Evolutionary conservation across 305 asterid genomes (phyloP).

Genomic region (Fraxinus xanthoxyloides): DNA sequence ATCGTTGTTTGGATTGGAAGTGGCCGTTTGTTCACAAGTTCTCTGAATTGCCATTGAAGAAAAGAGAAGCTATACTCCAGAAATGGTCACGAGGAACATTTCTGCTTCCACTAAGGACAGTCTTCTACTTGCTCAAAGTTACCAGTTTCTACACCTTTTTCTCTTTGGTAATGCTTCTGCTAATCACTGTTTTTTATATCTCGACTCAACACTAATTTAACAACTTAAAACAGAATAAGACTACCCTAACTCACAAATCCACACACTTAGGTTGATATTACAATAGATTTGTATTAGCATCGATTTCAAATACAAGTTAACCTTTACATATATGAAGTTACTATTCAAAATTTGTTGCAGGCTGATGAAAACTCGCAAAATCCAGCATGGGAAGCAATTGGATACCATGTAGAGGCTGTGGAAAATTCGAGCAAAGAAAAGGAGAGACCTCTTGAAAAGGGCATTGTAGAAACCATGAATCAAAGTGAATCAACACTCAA

Average conservation of each 20-base stretch:
- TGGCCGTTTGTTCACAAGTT: slow-evolving; percentile 77
- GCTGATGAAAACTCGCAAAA: slow-evolving; percentile 56
- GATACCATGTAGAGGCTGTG: slow-evolving; percentile 48
- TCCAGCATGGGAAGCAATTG: slow-evolving; percentile 77
- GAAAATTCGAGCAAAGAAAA: slow-evolving; percentile 20
- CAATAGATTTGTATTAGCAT: neutral
- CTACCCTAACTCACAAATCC: neutral
- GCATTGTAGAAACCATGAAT: slow-evolving; percentile 56
- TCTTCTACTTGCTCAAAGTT: slow-evolving; percentile 50
- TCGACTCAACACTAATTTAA: neutral
- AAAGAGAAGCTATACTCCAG: slow-evolving; percentile 67
- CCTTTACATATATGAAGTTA: neutral
- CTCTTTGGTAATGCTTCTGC: slow-evolving; percentile 46
- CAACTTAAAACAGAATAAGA: no score
- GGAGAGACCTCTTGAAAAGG: slow-evolving; percentile 71
- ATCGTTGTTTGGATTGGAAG: slow-evolving; percentile 47
- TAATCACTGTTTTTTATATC: neutral
- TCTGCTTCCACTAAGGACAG: slow-evolving; percentile 51
- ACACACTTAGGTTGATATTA: neutral
- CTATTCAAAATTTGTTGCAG: slow-evolving; percentile 32
- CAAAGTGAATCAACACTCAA: slow-evolving; percentile 48
- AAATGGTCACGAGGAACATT: slow-evolving; percentile 62
- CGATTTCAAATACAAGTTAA: neutral
- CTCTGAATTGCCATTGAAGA: slow-evolving; percentile 49
- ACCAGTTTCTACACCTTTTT: slow-evolving; percentile 51